Evolutionary conservation across 2,329 filamentous ascomycete species (phyloP).

Genomic region (Aotearoamyces nothofagi): DNA sequence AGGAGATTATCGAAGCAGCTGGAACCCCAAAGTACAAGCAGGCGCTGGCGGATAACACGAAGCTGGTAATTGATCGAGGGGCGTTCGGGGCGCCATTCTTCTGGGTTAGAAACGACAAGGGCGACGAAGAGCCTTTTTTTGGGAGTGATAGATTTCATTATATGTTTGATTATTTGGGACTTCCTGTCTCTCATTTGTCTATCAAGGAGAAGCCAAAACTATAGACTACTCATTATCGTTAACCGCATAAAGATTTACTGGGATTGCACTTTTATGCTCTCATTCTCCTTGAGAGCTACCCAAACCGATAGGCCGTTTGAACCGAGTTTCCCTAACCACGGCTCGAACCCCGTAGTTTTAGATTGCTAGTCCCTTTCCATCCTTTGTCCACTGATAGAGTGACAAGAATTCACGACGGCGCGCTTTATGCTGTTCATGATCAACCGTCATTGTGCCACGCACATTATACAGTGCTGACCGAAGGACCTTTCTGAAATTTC

Average conservation of each 20-base stretch:
- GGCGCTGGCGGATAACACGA: constrained; percentile 40
- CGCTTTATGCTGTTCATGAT: constrained; percentile 28
- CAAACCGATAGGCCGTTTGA: no score
- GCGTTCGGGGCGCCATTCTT: constrained; percentile 71
- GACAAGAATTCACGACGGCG: constrained; percentile 32
- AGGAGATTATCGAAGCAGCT: constrained; percentile 37
- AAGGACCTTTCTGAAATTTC: constrained; percentile 38
- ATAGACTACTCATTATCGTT: no score
- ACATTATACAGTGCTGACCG: constrained; percentile 31
- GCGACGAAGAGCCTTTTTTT: constrained; percentile 54
- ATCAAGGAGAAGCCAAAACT: no score
- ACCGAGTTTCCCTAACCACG: no score
- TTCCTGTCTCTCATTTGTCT: no score
- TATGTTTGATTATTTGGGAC: constrained; percentile 49
- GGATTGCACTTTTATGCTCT: no score
- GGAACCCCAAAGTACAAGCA: constrained; percentile 33
- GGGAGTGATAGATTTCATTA: constrained; percentile 62
- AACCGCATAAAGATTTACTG: no score
- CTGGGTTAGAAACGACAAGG: constrained; percentile 43
- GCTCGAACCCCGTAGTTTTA: no score
- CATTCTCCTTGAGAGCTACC: no score
- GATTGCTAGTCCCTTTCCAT: constrained; percentile 24
- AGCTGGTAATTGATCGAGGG: constrained; percentile 44
- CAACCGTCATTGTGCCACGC: constrained; percentile 23
- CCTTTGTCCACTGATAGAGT: constrained; percentile 34